A percentile compares a stretch with the other conserved stretches of the same genome.
Evolutionary conservation across 208 protist species (phyloP).

Genomic region (Vickermania ingenoplastis): DNA sequence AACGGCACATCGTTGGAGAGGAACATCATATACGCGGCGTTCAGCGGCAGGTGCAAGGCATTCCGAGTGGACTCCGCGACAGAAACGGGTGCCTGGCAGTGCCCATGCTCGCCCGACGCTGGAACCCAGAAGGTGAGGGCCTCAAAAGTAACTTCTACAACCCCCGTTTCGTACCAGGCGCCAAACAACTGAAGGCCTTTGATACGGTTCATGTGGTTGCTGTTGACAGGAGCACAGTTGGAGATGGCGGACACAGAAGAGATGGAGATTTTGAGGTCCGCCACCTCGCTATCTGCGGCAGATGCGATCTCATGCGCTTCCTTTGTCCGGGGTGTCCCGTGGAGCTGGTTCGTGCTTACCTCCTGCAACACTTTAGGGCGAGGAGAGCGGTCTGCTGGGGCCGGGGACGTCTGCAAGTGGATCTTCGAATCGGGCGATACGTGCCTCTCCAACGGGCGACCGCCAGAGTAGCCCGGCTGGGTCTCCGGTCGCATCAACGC

Average conservation of each 20-base stretch:
- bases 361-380: neutral
- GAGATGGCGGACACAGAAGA: neutral
- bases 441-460: neutral
- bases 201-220: neutral
- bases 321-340: neutral
- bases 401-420: too few relatives aligned
- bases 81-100: constrained; percentile 29
- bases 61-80: constrained; percentile 9
- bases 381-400: too few relatives aligned
- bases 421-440: neutral
- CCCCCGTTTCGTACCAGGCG: constrained; percentile 16
- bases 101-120: constrained; percentile 50
- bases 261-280: neutral
- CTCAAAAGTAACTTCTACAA: constrained; percentile 42
- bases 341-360: neutral
- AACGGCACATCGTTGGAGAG: constrained; percentile 53
- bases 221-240: neutral
- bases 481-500: neutral
- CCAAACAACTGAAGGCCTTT: constrained; percentile 25
- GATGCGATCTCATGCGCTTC: neutral
- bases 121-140: constrained; percentile 62
- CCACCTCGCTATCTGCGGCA: neutral
- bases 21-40: constrained; percentile 37
- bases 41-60: constrained; percentile 19
- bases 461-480: neutral